A percentile compares a stretch with the other conserved stretches of the same genome.
Evolutionary conservation across 2,329 filamentous ascomycete genomes (phyloP).

Genomic region (Monilinia fructigena): DNA sequence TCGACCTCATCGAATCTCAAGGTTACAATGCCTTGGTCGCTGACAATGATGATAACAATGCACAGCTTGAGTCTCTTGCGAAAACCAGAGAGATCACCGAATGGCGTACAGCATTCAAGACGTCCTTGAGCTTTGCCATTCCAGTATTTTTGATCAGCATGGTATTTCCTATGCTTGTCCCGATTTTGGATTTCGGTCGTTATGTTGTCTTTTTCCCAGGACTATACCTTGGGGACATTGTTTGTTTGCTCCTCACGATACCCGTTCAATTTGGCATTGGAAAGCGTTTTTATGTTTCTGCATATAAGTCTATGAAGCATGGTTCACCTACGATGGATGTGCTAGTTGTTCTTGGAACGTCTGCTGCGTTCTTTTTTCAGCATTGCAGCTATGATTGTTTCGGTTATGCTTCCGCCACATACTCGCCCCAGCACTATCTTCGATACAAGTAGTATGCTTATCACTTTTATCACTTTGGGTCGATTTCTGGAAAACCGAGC

Average conservation of each 20-base stretch:
- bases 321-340: constrained; percentile 97
- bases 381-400: constrained; percentile 80
- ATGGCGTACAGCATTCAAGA: constrained; percentile 79
- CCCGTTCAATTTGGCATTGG: constrained; percentile 97
- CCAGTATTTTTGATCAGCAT: constrained; percentile 93
- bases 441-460: constrained; percentile 97
- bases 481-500: constrained; percentile 91
- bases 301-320: constrained; percentile 91
- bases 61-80: constrained; percentile 89
- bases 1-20: constrained; percentile 75
- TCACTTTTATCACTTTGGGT: constrained; percentile 90
- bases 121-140: constrained; percentile 77
- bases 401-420: constrained; percentile 72
- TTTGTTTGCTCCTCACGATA: constrained; percentile 81
- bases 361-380: constrained; percentile 97
- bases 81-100: constrained; percentile 96
- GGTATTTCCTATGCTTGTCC: constrained; percentile 84
- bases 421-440: constrained; percentile 84
- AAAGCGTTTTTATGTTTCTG: constrained; percentile 87
- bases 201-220: constrained; percentile 65
- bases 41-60: constrained; percentile 93
- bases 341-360: constrained; percentile 88
- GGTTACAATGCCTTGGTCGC: constrained; percentile 88
- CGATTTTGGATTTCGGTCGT: constrained; percentile 72
- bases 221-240: constrained; percentile 81